Evolutionary conservation across 1,284 basidiomycete genomes (phyloP), one percentile per base, ranked within the genome.

Genomic region (Kalmanozyma brasiliensis): DNA sequence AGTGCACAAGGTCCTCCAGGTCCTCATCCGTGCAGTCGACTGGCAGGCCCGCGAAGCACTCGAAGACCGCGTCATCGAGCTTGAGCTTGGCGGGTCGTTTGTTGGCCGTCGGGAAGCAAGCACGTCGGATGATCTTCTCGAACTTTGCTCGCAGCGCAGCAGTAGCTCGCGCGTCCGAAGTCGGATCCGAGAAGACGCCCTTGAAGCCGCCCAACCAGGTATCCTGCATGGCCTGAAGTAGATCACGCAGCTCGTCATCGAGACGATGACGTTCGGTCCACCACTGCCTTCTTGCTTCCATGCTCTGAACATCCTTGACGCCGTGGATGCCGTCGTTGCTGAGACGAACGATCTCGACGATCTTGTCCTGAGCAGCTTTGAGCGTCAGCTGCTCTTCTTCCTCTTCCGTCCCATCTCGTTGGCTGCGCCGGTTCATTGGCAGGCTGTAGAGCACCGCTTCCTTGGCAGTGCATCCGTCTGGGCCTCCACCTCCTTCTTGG

Each of bases 181-280:
- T 35, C 0, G 61, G 58, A 36, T 68, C 70, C n/a, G 57, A 60
- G 35, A 76, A 67, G 41, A 76, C 56, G 22, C 72, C 72, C 41
- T 98, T 98, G 87, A 97, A 98, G 20, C 90, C 93, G 1, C 96
- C 95, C 3, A 99, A 85, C 96, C 96, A 98, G 75, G 91, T 93
- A 76, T 91, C 93, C 81, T 98, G 95, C 33, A 99, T 89, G 64
- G 89, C 91, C 63, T 88, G 88, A 24, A 97, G 83, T 9, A 99
- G 84, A 32, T 88, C 87, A 45, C 88, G 85, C 78, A 99, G 82
- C 24, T 92, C 86, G 44, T 84, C 85, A 78, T 98, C 94, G 26
- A 98, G 86, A 24, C 86, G 86, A 38, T 86, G 85, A 11, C 93
- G 86, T 48, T 89, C 86, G 34, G 87, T 88, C 95, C 95, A 98